Evolutionary conservation across 2,329 filamentous ascomycete species (phyloP).

Genomic region (Tetracladium maxilliforme): DNA sequence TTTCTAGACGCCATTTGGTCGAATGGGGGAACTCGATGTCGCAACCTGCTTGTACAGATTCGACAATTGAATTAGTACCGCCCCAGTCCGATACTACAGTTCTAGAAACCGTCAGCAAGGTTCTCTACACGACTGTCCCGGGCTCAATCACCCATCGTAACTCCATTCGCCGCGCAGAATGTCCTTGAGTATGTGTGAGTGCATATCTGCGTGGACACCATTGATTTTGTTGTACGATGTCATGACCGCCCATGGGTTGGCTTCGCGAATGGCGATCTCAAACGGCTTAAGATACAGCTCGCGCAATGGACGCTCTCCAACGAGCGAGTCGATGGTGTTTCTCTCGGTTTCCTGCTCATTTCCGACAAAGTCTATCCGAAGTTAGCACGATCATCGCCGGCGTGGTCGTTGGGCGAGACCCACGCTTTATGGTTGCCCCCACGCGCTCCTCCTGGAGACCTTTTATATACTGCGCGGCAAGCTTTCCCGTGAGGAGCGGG

Average conservation of each 20-base stretch:
- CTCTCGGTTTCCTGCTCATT: conserved; percentile 61
- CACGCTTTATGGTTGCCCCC: conserved; percentile 66
- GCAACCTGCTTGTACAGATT: conserved; percentile 38
- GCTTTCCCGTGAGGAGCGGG: conserved; percentile 58
- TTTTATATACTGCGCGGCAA: conserved; percentile 58
- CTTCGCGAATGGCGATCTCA: conserved; percentile 55
- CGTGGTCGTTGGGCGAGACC: conserved; percentile 9
- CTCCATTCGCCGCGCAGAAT: conserved; percentile 46
- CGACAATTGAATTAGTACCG: conserved; percentile 38
- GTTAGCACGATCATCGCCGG: conserved; percentile 3
- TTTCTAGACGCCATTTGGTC: conserved; percentile 37
- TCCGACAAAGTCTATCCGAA: conserved; percentile 41
- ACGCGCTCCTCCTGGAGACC: conserved; percentile 62
- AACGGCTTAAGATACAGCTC: conserved; percentile 65
- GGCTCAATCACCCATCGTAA: conserved; percentile 38
- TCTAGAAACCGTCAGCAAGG: conserved; percentile 16
- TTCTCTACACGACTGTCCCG: not conserved
- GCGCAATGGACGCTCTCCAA: conserved; percentile 49
- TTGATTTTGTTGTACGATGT: conserved; percentile 55
- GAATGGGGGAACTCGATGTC: conserved; percentile 45
- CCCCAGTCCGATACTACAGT: conserved; percentile 45
- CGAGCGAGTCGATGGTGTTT: conserved; percentile 46
- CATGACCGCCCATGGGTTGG: conserved; percentile 57
- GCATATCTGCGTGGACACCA: conserved; percentile 44
- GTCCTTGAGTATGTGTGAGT: conserved; percentile 35